phyloP scores from a whole-genome alignment of 179 eudicot genomes.

The Actinidia chinensis region DNA sequence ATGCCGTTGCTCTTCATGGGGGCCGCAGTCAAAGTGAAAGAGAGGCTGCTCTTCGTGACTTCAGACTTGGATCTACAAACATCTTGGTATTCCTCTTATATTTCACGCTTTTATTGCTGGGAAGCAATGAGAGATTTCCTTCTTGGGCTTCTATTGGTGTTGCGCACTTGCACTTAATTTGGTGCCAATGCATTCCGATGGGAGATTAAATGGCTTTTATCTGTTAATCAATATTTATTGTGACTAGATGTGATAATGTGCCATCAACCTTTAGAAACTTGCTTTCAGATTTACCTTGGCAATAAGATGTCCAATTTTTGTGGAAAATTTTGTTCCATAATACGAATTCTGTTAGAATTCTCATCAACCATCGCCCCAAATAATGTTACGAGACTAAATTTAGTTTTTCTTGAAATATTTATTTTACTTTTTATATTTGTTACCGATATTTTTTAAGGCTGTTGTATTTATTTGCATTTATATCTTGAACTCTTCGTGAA shows the following conservation, averaged over 20 bases:
- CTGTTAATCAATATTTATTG: not conserved
- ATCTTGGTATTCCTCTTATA: slow-evolving; percentile 37
- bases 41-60: slow-evolving; percentile 53
- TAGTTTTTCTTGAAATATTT: not conserved
- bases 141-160: not conserved
- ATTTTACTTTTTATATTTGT: not conserved
- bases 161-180: not conserved
- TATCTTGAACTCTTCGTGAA: not conserved
- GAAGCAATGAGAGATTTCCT: not conserved
- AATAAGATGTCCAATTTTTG: not conserved
- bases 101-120: not conserved
- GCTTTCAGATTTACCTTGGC: not conserved
- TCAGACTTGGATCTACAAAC: slow-evolving; percentile 49
- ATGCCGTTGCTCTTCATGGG: slow-evolving; percentile 59
- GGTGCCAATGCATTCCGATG: not conserved
- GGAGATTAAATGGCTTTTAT: not conserved
- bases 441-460: not conserved
- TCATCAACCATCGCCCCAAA: not conserved
- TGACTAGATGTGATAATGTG: not conserved
- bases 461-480: not conserved
- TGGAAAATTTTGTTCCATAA: not conserved
- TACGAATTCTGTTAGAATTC: not conserved
- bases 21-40: slow-evolving; percentile 61
- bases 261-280: not conserved
- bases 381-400: not conserved